These are phyloP conservation scores for Tremellales sp. DNA, from an alignment of 1,284 basidiomycete species.

Conservation along the genomic window DNA sequence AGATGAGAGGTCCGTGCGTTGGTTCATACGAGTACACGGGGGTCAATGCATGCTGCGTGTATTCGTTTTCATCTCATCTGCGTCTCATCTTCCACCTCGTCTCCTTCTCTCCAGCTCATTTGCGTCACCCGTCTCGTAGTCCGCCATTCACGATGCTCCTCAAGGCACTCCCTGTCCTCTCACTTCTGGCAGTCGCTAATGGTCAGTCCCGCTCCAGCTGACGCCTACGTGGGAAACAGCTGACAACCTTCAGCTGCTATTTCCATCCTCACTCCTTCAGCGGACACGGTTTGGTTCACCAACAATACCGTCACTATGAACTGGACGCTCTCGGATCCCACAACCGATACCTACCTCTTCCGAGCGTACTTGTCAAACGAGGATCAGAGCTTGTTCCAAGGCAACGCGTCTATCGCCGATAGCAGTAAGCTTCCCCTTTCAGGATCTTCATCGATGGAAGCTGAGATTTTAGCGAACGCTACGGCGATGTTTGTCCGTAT, in stretches of 20 bases:
- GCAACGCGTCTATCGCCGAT: slow-evolving; percentile 40
- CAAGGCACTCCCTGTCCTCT: slow-evolving; percentile 10
- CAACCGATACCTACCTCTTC: slow-evolving; percentile 36
- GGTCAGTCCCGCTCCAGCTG: slow-evolving; percentile 9
- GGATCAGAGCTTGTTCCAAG: slow-evolving; percentile 23
- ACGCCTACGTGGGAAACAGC: background rate
- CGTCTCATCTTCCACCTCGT: background rate
- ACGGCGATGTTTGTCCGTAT: slow-evolving; percentile 26
- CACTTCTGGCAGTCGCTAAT: slow-evolving; percentile 15
- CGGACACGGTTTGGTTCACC: slow-evolving; percentile 35
- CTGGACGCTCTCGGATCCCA: slow-evolving; percentile 34
- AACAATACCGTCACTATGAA: slow-evolving; percentile 44
- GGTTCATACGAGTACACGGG: background rate
- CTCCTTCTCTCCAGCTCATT: slow-evolving; percentile 1
- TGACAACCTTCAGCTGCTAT: slow-evolving; percentile 29
- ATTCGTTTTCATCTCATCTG: background rate
- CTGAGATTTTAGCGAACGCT: slow-evolving; percentile 25
- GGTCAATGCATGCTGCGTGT: no score
- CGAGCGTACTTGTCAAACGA: slow-evolving; percentile 32
- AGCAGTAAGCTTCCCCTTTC: slow-evolving; percentile 22
- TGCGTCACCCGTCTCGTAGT: background rate
- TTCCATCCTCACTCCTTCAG: slow-evolving; percentile 32
- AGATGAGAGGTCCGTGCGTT: background rate
- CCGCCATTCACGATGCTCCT: slow-evolving; percentile 11
- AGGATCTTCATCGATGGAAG: background rate